Evolutionary conservation across 2,329 filamentous ascomycete genomes (phyloP).

Genomic region (Colletotrichum eremochloae): DNA sequence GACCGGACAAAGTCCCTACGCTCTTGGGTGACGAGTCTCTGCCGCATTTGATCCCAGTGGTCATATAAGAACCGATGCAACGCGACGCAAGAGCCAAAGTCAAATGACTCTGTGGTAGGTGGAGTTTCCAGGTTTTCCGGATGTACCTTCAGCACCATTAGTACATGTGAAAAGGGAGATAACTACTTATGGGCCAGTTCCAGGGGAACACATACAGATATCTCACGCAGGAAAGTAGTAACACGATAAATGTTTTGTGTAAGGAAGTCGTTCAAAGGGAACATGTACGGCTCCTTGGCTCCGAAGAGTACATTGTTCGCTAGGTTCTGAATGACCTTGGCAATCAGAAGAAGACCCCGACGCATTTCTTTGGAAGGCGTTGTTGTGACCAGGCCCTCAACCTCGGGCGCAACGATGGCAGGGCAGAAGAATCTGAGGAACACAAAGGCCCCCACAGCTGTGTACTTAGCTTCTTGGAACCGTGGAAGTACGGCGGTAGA

Average conservation of each 20-base stretch:
- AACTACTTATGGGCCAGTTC: constrained; percentile 35
- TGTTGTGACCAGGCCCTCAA: constrained; percentile 72
- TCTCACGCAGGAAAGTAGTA: constrained; percentile 75
- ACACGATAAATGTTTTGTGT: constrained; percentile 77
- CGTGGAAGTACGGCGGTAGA: constrained; percentile 72
- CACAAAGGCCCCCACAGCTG: constrained; percentile 78
- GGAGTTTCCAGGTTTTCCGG: constrained; percentile 60
- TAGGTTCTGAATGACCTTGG: constrained; percentile 79
- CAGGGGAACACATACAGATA: constrained; percentile 65
- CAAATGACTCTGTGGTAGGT: constrained; percentile 66
- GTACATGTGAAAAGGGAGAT: not conserved
- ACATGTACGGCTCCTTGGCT: constrained; percentile 80
- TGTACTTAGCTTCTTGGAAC: constrained; percentile 79
- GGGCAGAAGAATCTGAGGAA: constrained; percentile 81
- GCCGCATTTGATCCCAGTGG: constrained; percentile 78
- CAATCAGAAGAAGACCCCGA: constrained; percentile 75
- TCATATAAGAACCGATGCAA: constrained; percentile 79
- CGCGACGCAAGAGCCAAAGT: constrained; percentile 79
- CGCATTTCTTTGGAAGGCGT: constrained; percentile 78
- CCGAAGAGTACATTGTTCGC: constrained; percentile 81
- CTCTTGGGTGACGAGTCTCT: constrained; percentile 72
- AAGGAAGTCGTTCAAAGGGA: constrained; percentile 76
- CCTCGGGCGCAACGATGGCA: constrained; percentile 78
- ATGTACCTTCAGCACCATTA: constrained; percentile 54
- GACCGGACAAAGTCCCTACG: constrained; percentile 68